These are phyloP conservation scores for Beauveria pseudobassiana DNA, from an alignment of 2,329 filamentous ascomycete genomes.

Conservation along the genomic window DNA sequence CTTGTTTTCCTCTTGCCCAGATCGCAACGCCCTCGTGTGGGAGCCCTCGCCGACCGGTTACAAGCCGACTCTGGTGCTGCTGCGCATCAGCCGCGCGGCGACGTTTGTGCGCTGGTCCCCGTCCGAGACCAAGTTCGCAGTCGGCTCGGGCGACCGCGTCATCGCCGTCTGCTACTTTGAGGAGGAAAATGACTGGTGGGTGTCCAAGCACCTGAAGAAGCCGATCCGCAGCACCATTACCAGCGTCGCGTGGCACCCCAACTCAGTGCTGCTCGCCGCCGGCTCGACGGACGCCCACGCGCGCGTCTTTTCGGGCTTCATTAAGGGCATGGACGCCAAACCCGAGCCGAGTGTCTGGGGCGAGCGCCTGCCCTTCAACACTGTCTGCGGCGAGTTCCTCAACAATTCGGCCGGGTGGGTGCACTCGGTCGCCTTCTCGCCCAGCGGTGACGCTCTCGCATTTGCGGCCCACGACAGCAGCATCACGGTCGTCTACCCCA, in stretches of 20 bases:
- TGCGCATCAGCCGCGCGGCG: constrained; percentile 92
- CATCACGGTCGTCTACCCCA: constrained; percentile 92
- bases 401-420: constrained; percentile 98
- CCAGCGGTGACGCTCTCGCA: constrained; percentile 84
- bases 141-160: constrained; percentile 89
- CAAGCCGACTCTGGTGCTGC: constrained; percentile 93
- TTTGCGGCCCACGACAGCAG: constrained; percentile 95
- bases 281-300: constrained; percentile 97
- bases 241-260: constrained; percentile 92
- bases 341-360: constrained; percentile 89
- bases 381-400: constrained; percentile 90
- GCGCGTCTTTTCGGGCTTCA: constrained; percentile 87
- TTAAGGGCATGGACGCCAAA: constrained; percentile 85
- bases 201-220: constrained; percentile 99
- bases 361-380: constrained; percentile 94
- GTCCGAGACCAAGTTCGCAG: constrained; percentile 93
- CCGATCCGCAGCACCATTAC: constrained; percentile 96
- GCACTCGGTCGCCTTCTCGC: constrained; percentile 87
- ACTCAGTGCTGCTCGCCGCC: constrained; percentile 88
- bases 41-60: constrained; percentile 87
- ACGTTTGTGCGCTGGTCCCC: constrained; percentile 98
- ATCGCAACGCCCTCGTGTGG: constrained; percentile 97
- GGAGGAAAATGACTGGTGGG: constrained; percentile 99
- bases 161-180: constrained; percentile 99
- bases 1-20: constrained; percentile 34